A percentile compares a stretch with the other conserved stretches of the same genome.
Conservation (phyloP, 139 green algal species). For the Coelastrella sp. region DNA sequence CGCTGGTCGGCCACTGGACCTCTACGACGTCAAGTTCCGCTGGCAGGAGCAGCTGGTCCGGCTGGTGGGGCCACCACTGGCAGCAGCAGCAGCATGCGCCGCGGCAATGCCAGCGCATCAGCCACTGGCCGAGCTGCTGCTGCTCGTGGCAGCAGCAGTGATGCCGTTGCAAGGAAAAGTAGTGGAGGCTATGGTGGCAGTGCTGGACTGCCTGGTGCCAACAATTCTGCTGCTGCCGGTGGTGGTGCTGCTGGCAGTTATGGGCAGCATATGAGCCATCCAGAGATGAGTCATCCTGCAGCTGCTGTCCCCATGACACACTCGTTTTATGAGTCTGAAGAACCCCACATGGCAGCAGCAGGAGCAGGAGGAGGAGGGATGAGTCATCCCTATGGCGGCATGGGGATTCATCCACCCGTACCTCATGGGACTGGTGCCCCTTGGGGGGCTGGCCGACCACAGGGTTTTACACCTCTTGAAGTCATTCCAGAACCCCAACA, state of each 20-base stretch:
- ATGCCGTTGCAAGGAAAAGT: neutral
- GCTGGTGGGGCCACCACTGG: neutral
- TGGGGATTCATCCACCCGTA: neutral
- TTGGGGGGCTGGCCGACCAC: neutral
- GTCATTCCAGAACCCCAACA: neutral
- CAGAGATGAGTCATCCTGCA: neutral
- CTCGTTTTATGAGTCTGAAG: slow-evolving; percentile 21
- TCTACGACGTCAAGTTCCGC: neutral
- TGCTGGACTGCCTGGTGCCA: neutral
- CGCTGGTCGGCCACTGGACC: slow-evolving; percentile 18
- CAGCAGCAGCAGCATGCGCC: neutral
- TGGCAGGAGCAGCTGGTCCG: slow-evolving; percentile 31
- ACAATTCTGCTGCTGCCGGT: neutral
- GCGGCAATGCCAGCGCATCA: neutral
- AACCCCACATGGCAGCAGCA: slow-evolving; percentile 39
- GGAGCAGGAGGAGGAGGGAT: neutral
- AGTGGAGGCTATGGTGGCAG: neutral
- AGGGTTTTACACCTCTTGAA: neutral
- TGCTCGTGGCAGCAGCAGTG: neutral
- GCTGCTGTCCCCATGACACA: neutral
- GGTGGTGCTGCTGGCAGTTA: neutral
- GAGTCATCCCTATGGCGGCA: no score
- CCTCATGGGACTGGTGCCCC: neutral
- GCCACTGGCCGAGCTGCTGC: neutral
- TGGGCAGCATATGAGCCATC: neutral